Conservation (phyloP, 257 asterid species). For the Vinca minor region DNA sequence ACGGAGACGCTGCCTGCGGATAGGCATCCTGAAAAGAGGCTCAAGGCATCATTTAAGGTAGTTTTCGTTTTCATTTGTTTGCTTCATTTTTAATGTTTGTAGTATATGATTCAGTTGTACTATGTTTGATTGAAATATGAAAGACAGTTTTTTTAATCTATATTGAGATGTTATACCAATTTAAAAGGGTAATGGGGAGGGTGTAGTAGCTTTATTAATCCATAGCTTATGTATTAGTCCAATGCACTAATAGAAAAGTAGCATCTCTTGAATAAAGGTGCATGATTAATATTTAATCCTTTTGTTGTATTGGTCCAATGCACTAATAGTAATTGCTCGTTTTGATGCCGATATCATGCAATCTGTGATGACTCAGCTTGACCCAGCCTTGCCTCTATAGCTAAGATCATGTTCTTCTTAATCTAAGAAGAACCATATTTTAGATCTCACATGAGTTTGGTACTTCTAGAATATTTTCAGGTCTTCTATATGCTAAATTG, state of each 20-base stretch:
- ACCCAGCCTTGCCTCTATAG: background rate
- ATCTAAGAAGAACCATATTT: background rate
- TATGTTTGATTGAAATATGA: background rate
- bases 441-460: background rate
- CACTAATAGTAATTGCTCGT: too few species aligned
- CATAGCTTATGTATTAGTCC: background rate
- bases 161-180: background rate
- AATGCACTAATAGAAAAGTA: background rate
- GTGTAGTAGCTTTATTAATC: background rate
- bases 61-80: background rate
- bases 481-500: background rate
- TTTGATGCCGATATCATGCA: background rate
- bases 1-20: constrained; percentile 57
- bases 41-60: constrained; percentile 89
- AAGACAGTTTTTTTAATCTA: background rate
- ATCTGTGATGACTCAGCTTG: background rate
- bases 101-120: background rate
- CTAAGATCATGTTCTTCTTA: background rate
- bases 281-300: background rate
- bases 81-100: too few species aligned
- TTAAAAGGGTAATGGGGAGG: background rate
- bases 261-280: too few species aligned
- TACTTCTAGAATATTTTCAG: background rate
- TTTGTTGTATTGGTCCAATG: too few species aligned
- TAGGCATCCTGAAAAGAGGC: constrained; percentile 91